Conservation (phyloP, 2,329 filamentous ascomycete genomes). For the Reticulascus tulasneorum region DNA sequence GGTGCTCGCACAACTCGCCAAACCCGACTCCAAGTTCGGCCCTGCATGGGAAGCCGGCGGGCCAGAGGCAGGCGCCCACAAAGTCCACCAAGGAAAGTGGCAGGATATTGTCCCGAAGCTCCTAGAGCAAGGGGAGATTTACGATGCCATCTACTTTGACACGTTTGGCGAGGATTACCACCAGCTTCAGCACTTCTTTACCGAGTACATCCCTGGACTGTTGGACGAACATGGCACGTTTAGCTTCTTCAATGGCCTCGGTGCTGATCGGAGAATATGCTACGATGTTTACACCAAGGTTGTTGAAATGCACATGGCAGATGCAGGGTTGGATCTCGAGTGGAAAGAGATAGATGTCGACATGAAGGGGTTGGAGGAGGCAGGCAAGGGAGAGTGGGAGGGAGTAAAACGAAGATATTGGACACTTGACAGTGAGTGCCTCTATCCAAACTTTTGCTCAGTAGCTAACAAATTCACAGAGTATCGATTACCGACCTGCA, state of each 20-base stretch:
- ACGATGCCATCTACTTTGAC: conserved; percentile 94
- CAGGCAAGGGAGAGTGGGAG: conserved; percentile 75
- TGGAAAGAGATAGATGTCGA: conserved; percentile 78
- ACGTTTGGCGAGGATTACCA: conserved; percentile 94
- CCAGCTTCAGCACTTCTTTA: conserved; percentile 82
- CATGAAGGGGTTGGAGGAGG: conserved; percentile 57
- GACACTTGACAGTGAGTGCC: conserved; percentile 66
- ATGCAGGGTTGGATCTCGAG: conserved; percentile 84
- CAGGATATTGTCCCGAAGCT: conserved; percentile 72
- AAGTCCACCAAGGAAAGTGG: conserved; percentile 73
- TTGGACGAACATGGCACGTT: conserved; percentile 71
- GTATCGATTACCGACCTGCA: conserved; percentile 72
- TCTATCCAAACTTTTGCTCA: not conserved
- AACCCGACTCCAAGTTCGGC: conserved; percentile 48
- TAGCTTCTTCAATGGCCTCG: conserved; percentile 86
- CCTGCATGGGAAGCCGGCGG: conserved; percentile 49
- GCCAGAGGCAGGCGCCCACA: conserved; percentile 63
- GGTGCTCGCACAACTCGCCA: conserved; percentile 62
- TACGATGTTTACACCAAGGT: conserved; percentile 96
- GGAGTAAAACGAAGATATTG: conserved; percentile 87
- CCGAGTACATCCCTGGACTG: conserved; percentile 77
- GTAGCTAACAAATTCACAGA: conserved; percentile 33
- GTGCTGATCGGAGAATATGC: conserved; percentile 85
- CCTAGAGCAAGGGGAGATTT: conserved; percentile 63
- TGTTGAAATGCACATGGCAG: conserved; percentile 83